Conservation (phyloP, 495 filamentous ascomycete genomes). For the Lineolata rhizophorae region DNA sequence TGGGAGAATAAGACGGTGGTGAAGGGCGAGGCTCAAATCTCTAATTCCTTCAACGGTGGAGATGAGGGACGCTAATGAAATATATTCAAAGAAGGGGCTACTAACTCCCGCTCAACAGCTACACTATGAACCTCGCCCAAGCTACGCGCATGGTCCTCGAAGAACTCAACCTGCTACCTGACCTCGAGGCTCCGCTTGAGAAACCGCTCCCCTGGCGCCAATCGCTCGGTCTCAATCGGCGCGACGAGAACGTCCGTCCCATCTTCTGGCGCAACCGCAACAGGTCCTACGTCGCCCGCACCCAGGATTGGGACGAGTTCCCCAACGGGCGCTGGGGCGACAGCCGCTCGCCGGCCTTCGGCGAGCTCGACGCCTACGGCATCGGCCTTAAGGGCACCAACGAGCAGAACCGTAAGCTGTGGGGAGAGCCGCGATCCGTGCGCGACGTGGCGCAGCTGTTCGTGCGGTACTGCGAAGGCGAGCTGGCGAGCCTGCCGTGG, state of each 20-base stretch:
- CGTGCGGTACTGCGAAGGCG: constrained; percentile 56
- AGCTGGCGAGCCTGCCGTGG: constrained; percentile 76
- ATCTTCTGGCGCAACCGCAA: constrained; percentile 99
- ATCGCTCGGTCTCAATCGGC: constrained; percentile 67
- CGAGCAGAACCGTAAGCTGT: constrained; percentile 86
- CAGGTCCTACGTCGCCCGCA: constrained; percentile 81
- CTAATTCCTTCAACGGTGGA: no score
- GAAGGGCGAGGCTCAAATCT: no score
- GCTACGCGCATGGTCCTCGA: constrained; percentile 86
- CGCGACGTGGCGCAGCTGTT: constrained; percentile 68
- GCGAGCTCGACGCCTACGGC: constrained; percentile 88
- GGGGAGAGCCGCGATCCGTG: constrained; percentile 66
- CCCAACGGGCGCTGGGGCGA: constrained; percentile 99
- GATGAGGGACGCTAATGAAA: no score
- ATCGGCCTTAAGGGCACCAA: constrained; percentile 92
- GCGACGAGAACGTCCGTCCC: constrained; percentile 87
- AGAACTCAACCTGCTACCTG: constrained; percentile 60
- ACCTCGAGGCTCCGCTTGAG: constrained; percentile 50
- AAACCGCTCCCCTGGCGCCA: constrained; percentile 86
- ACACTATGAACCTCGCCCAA: constrained; percentile 97
- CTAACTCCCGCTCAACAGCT: no score
- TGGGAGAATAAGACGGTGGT: no score
- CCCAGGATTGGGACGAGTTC: constrained; percentile 98
- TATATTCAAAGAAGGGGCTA: no score
- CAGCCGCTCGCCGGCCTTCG: constrained; percentile 87